Conservation (phyloP, 1,284 basidiomycete species). For the Coniferiporia sulphurascens region DNA sequence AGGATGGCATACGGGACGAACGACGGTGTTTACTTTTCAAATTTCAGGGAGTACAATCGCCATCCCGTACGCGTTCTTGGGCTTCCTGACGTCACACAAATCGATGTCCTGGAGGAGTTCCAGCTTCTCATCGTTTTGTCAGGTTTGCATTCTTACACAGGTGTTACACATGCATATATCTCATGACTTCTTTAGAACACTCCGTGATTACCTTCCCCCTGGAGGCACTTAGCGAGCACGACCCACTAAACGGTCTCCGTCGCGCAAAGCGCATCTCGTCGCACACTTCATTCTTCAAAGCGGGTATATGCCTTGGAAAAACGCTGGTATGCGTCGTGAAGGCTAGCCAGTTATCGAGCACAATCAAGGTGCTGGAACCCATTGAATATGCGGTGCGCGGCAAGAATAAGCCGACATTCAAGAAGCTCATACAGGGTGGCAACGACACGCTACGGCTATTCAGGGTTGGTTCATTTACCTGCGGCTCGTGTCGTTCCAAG, state of each 20-base stretch:
- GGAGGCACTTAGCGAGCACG: constrained; percentile 86
- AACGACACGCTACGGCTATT: constrained; percentile 94
- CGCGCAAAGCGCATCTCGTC: constrained; percentile 94
- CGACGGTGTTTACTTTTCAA: constrained; percentile 93
- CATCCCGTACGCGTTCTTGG: constrained; percentile 91
- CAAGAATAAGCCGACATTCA: constrained; percentile 88
- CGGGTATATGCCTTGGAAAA: constrained; percentile 87
- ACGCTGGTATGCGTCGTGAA: constrained; percentile 99
- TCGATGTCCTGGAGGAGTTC: constrained; percentile 96
- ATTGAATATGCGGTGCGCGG: constrained; percentile 86
- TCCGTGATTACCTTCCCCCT: constrained; percentile 96
- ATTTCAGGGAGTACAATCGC: constrained; percentile 70
- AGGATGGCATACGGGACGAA: constrained; percentile 95
- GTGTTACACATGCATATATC: constrained; percentile 16
- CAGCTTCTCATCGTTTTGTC: constrained; percentile 93
- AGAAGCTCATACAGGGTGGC: constrained; percentile 88
- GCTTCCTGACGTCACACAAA: constrained; percentile 86
- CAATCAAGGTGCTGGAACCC: constrained; percentile 97
- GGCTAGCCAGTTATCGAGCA: constrained; percentile 89
- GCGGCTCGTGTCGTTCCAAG: background rate
- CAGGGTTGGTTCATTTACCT: constrained; percentile 55
- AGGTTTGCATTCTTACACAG: constrained; percentile 40
- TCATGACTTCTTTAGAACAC: constrained; percentile 53
- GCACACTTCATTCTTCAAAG: constrained; percentile 98
- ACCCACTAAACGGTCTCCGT: constrained; percentile 88